Evolutionary conservation across 805 yeast genomes (phyloP).

Genomic region (Candida berthetii): DNA sequence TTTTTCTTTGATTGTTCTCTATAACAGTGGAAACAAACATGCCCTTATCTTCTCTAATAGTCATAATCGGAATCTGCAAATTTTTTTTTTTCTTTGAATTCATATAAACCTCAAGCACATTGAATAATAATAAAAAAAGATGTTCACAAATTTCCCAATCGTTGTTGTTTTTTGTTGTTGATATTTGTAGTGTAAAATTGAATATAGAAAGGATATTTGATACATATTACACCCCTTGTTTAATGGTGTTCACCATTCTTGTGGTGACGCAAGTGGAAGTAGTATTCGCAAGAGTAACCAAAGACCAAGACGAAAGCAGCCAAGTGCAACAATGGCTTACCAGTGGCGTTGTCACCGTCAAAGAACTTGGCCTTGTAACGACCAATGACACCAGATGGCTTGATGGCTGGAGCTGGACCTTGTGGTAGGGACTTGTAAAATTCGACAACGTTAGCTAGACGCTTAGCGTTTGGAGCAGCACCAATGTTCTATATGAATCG

Average conservation of each 20-base stretch:
- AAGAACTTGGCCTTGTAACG: conserved; percentile 84
- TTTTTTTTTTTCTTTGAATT: too few species aligned
- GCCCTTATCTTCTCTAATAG: too few species aligned
- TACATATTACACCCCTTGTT: background rate
- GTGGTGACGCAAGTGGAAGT: conserved; percentile 74
- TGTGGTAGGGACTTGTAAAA: conserved; percentile 96
- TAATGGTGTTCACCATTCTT: conserved; percentile 39
- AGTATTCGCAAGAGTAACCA: conserved; percentile 92
- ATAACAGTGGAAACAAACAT: too few species aligned
- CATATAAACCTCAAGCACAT: too few species aligned
- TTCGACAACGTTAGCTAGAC: conserved; percentile 90
- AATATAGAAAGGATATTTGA: too few species aligned
- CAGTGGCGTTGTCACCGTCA: conserved; percentile 78
- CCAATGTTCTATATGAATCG: conserved; percentile 65
- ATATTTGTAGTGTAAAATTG: too few species aligned
- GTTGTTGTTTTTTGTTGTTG: too few species aligned
- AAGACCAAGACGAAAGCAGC: conserved; percentile 60
- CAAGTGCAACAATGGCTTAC: conserved; percentile 76
- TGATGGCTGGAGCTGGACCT: conserved; percentile 76
- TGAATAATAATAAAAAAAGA: too few species aligned
- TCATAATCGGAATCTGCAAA: too few species aligned
- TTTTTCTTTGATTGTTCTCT: too few species aligned
- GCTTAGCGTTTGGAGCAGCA: conserved; percentile 93
- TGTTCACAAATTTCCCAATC: background rate
- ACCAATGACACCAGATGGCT: conserved; percentile 63